Base-by-base conservation (phyloP, 2,329 filamentous ascomycete genomes). In the Clonostachys chloroleuca region DNA sequence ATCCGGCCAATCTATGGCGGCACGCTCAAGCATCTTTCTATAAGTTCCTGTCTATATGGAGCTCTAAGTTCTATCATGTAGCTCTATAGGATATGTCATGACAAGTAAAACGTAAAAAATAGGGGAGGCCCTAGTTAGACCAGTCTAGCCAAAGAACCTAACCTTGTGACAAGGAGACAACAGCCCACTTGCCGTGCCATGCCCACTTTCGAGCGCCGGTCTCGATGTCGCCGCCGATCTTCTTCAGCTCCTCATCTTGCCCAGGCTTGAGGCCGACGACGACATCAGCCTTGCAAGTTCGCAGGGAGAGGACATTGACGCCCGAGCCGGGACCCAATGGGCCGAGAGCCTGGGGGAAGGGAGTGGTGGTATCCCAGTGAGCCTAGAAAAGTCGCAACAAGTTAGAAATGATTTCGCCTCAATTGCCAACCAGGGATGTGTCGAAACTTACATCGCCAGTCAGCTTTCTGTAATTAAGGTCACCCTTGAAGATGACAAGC, bases 221-320 rank as follows among this genome's bases (percentile, higher is more conserved):
- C 51, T 90, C 66, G 54, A 79, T 70, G 51, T 89, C 84, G 14
- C 84, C 87, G 5, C 87, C 88, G 46, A 70, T 77, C 9, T 78
- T 73, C 54, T 78, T 83, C 46, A 97, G 72, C 63, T 84, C 81
- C 69, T 96, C 91, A 60, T 99, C 94, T 62, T 86, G 81, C 7
- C 92, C 92, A 9, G 82, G 66, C 13, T 84, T 77, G n/a, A 99
- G 74, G 0, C 91, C 92, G 24, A 96, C 94, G 0, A 97, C 90
- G 8, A 95, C 89, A 62, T 99, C 94, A 0, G 92, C 92, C 71
- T 99, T 99, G 75, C 92, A 96, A 0, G 94, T 99, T 48, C 94
- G 81, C 52, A 99, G 77, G 1, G 94, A 88, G 30, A 99, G 75
- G 4, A 92, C 79, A 50, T 95, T 91, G 48, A 97, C 67, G 2